Evolutionary conservation across 129 eudicot species (phyloP).

Genomic region (Chrysanthemum lavandulifolium): DNA sequence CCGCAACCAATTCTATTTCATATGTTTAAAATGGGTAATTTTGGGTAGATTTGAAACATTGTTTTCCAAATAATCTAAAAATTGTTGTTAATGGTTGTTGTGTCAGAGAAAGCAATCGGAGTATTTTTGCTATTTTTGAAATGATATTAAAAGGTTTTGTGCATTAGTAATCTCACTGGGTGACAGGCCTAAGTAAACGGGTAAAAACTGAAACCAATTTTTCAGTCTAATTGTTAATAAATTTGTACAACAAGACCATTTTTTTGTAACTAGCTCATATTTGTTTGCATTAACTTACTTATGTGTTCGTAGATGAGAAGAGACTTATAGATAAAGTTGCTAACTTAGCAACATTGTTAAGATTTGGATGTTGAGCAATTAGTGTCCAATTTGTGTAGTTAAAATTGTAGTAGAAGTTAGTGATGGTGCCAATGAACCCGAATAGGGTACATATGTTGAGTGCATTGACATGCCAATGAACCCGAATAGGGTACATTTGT

Average conservation of each 20-base stretch:
- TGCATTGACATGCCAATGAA: conserved; percentile 28
- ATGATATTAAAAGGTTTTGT: too few species aligned
- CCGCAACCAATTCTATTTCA: conserved; percentile 46
- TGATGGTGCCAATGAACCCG: conserved; percentile 22
- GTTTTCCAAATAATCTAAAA: too few species aligned
- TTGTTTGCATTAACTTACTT: conserved; percentile 37
- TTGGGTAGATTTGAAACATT: too few species aligned
- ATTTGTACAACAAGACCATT: too few species aligned
- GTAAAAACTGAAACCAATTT: background rate
- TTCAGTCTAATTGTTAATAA: background rate
- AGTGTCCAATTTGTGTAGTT: conserved; percentile 63
- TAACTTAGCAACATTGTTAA: conserved; percentile 43
- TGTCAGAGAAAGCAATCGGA: too few species aligned
- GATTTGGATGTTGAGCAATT: conserved; percentile 63
- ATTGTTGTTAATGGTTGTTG: too few species aligned
- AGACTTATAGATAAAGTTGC: conserved; percentile 48
- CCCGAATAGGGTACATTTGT: too few species aligned
- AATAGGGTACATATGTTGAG: background rate
- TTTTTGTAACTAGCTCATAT: too few species aligned
- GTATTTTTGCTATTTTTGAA: too few species aligned
- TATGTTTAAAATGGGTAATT: conserved; percentile 22
- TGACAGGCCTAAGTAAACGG: too few species aligned
- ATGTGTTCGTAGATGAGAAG: conserved; percentile 35
- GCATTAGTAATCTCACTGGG: too few species aligned
- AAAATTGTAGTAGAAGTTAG: conserved; percentile 43